Evolutionary conservation across 192 early-diverging fungal species (phyloP).

Genomic region (Coemansia sp.): DNA sequence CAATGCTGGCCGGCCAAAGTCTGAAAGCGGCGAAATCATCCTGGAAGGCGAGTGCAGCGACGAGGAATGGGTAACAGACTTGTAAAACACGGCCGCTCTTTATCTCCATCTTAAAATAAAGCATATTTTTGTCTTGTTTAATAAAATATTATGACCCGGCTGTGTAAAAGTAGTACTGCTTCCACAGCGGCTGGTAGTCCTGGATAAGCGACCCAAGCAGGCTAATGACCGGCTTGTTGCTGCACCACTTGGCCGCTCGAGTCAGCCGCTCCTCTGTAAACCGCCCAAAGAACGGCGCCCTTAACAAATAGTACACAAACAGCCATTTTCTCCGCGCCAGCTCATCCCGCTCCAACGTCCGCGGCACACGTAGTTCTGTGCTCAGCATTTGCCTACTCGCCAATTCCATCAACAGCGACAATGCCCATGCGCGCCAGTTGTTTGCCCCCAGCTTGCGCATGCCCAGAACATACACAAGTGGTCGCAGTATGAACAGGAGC

Average conservation of each 20-base stretch:
- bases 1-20: conserved; percentile 11
- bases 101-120: not conserved
- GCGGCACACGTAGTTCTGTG: conserved; percentile 47
- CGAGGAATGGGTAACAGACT: conserved; percentile 45
- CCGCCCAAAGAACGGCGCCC: conserved; percentile 78
- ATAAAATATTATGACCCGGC: conserved; percentile 53
- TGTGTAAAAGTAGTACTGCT: conserved; percentile 88
- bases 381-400: conserved; percentile 53
- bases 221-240: conserved; percentile 74
- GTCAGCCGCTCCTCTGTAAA: conserved; percentile 72
- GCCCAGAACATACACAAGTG: conserved; percentile 81
- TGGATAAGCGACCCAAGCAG: conserved; percentile 74
- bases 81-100: conserved; percentile 9
- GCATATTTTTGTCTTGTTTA: too few relatives aligned
- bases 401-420: conserved; percentile 77
- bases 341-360: conserved; percentile 76
- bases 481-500: conserved; percentile 78
- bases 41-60: conserved; percentile 34
- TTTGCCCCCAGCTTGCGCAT: conserved; percentile 69
- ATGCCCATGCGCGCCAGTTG: conserved; percentile 82
- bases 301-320: conserved; percentile 79
- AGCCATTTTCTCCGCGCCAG: conserved; percentile 68
- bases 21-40: conserved; percentile 21
- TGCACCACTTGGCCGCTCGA: conserved; percentile 62
- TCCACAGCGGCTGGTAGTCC: conserved; percentile 90